A percentile compares a stretch with the other conserved stretches of the same genome.
These are phyloP conservation scores for Penicillium daleae DNA, from an alignment of 495 filamentous ascomycete species.

Conservation along the genomic window DNA sequence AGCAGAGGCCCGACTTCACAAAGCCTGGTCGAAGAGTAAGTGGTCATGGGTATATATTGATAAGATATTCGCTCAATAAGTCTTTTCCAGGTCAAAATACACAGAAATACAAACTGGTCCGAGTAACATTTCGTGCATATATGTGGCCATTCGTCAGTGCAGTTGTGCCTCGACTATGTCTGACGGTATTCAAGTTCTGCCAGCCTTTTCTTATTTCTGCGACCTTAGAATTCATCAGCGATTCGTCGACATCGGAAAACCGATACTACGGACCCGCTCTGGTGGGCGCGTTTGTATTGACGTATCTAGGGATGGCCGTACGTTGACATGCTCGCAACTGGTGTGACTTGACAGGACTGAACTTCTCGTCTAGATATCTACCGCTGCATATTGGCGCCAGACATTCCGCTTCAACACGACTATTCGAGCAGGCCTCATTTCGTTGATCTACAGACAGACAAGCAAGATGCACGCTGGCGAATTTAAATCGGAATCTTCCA, in stretches of 20 bases:
- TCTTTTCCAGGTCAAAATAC: neutral
- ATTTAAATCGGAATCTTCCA: conserved; percentile 42
- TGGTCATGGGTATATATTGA: neutral
- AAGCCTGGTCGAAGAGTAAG: conserved; percentile 12
- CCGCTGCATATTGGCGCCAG: conserved; percentile 54
- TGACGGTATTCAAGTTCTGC: conserved; percentile 58
- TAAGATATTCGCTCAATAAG: neutral
- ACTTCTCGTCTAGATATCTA: conserved; percentile 32
- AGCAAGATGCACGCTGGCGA: conserved; percentile 28
- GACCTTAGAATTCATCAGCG: conserved; percentile 41
- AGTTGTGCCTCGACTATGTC: conserved; percentile 51
- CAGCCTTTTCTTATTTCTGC: conserved; percentile 63
- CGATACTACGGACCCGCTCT: conserved; percentile 55
- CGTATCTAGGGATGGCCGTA: conserved; percentile 61
- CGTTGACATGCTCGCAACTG: conserved; percentile 10
- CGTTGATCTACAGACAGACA: conserved; percentile 34
- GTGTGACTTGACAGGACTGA: neutral
- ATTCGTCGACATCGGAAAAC: conserved; percentile 25
- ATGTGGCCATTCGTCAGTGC: conserved; percentile 38
- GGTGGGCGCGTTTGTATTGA: conserved; percentile 57
- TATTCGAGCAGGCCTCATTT: conserved; percentile 54
- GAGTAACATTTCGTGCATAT: conserved; percentile 25
- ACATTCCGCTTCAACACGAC: conserved; percentile 54
- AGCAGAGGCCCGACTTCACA: conserved; percentile 2
- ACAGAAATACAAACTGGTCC: conserved; percentile 18